Base-by-base conservation (phyloP, 331 rosid species). In the Saraca asoca region DNA sequence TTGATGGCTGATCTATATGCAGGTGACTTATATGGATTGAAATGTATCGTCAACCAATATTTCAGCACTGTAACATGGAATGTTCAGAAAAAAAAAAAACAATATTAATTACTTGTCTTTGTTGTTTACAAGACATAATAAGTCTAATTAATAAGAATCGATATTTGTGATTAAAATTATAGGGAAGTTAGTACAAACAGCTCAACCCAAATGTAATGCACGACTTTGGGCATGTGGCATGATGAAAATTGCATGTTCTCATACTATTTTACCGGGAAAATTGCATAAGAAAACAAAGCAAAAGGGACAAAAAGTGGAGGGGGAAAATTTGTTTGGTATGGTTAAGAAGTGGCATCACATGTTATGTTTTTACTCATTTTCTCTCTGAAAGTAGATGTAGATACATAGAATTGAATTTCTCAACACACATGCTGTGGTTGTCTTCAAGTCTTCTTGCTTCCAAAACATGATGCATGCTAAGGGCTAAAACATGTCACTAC, bases 291-390 rank as follows among this genome's bases (percentile, higher is more conserved):
- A 62, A 51, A 16, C 7, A 68, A 43, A 12, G 3, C 64, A 64
- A 51, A 56, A 41, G 17, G 41, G 42, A 66, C 50, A 37, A 45
- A 14, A 5, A 12, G 53, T 1, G 9, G 34, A 53, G 53, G 62
- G 31, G 63, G 33, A 18, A 56, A 8, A 4, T 1, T 15, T 20
- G 52, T 41, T 14, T 37, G 62, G 41, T 58, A 55, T 62, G 49
- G 7, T 62, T 44, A 41, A 67, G 31, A 53, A 51, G 63, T 11
- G 41, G 58, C 35, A 58, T 62, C 85, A 85, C 90, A 73, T 84
- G 87, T 64, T 48, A 45, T 76, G 89, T 81, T 75, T 70, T 50
- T 15, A 48, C 39, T 19, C 44, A 35, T 39, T n/a, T n/a, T n/a
- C n/a, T n/a, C n/a, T n/a, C n/a, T n/a, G n/a, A n/a, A n/a, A n/a